Evolutionary conservation across 768 basidiomycete genomes (phyloP).

Genomic region (Boletus barrowsii): DNA sequence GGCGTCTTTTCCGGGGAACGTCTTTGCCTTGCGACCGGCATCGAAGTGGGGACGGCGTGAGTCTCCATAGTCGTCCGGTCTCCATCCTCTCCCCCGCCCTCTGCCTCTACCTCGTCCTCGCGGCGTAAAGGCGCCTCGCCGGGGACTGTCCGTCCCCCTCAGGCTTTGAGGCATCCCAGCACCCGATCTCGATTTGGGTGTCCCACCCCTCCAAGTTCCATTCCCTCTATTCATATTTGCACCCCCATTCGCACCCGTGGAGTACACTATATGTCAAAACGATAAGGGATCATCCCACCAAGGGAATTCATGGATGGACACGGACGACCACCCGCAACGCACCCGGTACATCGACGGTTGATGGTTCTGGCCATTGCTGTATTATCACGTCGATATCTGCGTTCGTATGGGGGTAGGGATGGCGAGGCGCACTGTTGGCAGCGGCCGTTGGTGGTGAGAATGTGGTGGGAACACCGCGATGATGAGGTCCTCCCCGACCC

Average conservation of each 20-base stretch:
- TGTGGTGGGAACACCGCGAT: not conserved
- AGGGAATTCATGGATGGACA: not conserved
- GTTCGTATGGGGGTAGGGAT: slow-evolving; percentile 18
- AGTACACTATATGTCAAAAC: not conserved
- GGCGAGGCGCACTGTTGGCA: not conserved
- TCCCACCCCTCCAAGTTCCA: slow-evolving; percentile 4
- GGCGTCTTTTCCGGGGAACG: slow-evolving; percentile 31
- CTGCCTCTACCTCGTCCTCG: slow-evolving; percentile 24
- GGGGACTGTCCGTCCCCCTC: slow-evolving; percentile 14
- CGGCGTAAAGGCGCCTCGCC: slow-evolving; percentile 7
- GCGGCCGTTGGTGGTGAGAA: not conserved
- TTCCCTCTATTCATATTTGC: slow-evolving; percentile 1
- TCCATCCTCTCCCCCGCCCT: slow-evolving; percentile 13
- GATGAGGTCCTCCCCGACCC: slow-evolving; percentile 7
- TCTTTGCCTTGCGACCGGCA: not conserved
- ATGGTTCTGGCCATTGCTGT: slow-evolving; percentile 22
- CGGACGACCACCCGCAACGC: slow-evolving; percentile 10
- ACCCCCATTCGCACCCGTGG: slow-evolving; percentile 1
- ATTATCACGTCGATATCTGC: slow-evolving; percentile 23
- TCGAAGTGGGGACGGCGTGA: slow-evolving; percentile 5
- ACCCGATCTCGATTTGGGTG: slow-evolving; percentile 10
- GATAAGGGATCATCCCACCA: not conserved
- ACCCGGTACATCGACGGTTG: slow-evolving; percentile 1
- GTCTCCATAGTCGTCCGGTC: not conserved
- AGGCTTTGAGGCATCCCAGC: slow-evolving; percentile 7